phyloP scores from a whole-genome alignment of 805 yeast genomes.

The Yamadazyma kitorensis region DNA sequence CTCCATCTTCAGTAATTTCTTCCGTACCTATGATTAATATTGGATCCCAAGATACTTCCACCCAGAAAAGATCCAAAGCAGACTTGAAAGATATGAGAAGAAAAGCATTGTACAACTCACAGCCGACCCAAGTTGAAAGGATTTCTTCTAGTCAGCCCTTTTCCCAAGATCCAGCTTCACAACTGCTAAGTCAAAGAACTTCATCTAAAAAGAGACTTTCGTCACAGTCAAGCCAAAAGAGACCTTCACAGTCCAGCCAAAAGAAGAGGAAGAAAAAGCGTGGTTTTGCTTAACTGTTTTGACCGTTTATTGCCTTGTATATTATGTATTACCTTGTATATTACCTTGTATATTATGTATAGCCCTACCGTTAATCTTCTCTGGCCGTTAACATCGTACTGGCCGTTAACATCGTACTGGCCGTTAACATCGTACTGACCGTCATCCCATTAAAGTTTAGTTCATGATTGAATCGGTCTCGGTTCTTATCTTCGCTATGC shows the following conservation, averaged over 20 bases:
- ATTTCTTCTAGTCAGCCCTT: conserved; percentile 1
- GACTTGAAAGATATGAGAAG: conserved; percentile 2
- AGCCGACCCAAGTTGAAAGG: not conserved
- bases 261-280: conserved; percentile 32
- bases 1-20: conserved; percentile 4
- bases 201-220: not conserved
- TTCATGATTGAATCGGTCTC: conserved; percentile 21
- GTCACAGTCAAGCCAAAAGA: conserved; percentile 7
- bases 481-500: conserved; percentile 22
- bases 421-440: not conserved
- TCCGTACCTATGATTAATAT: conserved; percentile 19
- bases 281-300: conserved; percentile 47
- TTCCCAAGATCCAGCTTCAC: conserved; percentile 1
- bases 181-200: not conserved
- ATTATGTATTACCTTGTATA: conserved; percentile 3
- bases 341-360: conserved; percentile 1
- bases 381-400: conserved; percentile 1
- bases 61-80: not conserved
- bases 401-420: no score
- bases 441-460: conserved; percentile 1
- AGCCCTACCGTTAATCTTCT: no score
- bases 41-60: conserved; percentile 10
- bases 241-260: not conserved
- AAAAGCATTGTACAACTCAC: not conserved
- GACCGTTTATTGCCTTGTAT: conserved; percentile 5